Base-by-base conservation (phyloP, 768 basidiomycete genomes). In the Amanita jacksonii region DNA sequence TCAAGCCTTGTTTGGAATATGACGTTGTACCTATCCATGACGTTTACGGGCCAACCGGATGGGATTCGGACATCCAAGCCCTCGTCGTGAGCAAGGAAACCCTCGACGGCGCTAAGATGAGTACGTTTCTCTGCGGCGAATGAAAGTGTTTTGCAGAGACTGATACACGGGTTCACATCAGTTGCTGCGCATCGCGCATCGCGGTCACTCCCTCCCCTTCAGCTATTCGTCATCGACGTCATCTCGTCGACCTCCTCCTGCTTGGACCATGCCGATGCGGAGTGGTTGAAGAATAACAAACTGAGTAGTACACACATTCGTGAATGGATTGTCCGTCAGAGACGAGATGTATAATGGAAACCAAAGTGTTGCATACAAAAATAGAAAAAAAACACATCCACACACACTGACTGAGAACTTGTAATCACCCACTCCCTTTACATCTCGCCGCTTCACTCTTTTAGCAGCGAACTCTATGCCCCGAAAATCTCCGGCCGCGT, bases 221-320 rank as follows among this genome's bases (percentile, higher is more conserved):
- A 74, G 38, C 72, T 77, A 0, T 87, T 81, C 57, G 68, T 89
- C 30, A 94, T 97, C 55, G 87, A 93, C 58, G 90, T 98, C 51
- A 91, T 98, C 47, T 88, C 85, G 0, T 62, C 81, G 35, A 73
- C 72, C 24, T 70, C 69, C 3, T 63, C 73, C 15, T 76, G 66
- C 44, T 61, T 86, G 19, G 79, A 78, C 38, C 70, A 72, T 38
- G 74, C 73, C 16, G 86, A 93, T 56, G 72, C 76, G 13, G 76
- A 79, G 44, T 62, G 72, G 56, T 61, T 93, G 46, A 83, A 81
- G 57, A 70, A 76, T 51, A 74, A 80, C 22, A 99, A 99, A 70
- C 80, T 98, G 75, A 91, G 96, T 58, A 96, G 91, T 57, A 94
- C 92, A 5, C 86, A 74, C 48, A 94, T 99, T 51, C 71, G 96